phyloP scores from a whole-genome alignment of 371 early-diverging fungal genomes.

The Mucor sp. region DNA sequence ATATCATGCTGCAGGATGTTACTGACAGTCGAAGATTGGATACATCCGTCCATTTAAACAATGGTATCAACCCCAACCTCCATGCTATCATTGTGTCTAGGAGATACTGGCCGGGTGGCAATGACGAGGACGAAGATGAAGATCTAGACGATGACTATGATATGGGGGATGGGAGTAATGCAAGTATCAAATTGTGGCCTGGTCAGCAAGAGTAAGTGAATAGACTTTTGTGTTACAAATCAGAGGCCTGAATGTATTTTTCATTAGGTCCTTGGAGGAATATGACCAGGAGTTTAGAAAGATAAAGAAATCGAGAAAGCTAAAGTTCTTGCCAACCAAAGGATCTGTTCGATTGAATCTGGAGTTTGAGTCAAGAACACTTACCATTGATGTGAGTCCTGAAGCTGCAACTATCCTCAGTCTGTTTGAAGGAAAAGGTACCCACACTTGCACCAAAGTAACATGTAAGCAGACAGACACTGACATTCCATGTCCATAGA shows the following conservation, averaged over 20 bases:
- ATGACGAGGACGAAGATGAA: constrained; percentile 21
- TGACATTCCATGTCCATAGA: background rate
- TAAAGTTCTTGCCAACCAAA: constrained; percentile 26
- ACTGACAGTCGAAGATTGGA: constrained; percentile 36
- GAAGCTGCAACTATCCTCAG: constrained; percentile 30
- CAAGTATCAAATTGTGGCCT: constrained; percentile 1
- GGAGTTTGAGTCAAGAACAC: constrained; percentile 18
- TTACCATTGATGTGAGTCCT: constrained; percentile 20
- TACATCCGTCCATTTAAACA: constrained; percentile 30
- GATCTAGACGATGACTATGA: constrained; percentile 18
- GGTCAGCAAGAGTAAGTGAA: constrained; percentile 1
- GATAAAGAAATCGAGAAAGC: constrained; percentile 24
- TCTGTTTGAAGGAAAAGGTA: constrained; percentile 30
- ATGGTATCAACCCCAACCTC: background rate
- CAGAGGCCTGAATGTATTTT: background rate
- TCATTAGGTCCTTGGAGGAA: constrained; percentile 7
- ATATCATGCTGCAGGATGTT: constrained; percentile 47
- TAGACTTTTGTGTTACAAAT: too few relatives aligned
- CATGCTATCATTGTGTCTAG: constrained; percentile 32
- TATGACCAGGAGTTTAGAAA: constrained; percentile 27
- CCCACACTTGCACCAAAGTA: too few relatives aligned
- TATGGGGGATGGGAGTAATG: background rate
- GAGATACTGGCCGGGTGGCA: constrained; percentile 40
- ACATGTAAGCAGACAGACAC: background rate
- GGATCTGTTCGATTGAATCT: constrained; percentile 35